Evolutionary conservation across 2,329 filamentous ascomycete genomes (phyloP).

Genomic region (Colletotrichum eleusines): DNA sequence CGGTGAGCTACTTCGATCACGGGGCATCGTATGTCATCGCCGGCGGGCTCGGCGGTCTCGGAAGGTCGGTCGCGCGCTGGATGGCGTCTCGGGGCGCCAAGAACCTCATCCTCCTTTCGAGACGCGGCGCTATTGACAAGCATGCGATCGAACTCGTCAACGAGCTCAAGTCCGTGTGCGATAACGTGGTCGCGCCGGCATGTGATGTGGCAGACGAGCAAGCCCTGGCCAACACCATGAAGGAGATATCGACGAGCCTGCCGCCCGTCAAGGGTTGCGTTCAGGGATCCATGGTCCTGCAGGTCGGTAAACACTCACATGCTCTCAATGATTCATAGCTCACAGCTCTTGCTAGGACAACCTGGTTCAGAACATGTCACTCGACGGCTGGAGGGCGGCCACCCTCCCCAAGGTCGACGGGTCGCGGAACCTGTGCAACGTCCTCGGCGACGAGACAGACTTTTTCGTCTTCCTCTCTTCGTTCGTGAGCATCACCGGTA

Average conservation of each 20-base stretch:
- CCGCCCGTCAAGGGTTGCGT: slow-evolving; percentile 39
- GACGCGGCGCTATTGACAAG: slow-evolving; percentile 45
- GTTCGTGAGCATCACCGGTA: slow-evolving; percentile 45
- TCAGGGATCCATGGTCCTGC: slow-evolving; percentile 44
- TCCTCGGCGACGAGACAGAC: slow-evolving; percentile 49
- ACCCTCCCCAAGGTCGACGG: slow-evolving; percentile 52
- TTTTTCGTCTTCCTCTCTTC: slow-evolving; percentile 54
- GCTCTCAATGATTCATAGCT: not conserved
- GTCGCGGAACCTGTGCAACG: slow-evolving; percentile 47
- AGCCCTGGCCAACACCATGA: slow-evolving; percentile 13
- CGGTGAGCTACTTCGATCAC: slow-evolving; percentile 24
- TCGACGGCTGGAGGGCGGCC: slow-evolving; percentile 40
- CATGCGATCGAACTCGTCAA: slow-evolving; percentile 42
- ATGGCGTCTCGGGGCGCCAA: slow-evolving; percentile 47
- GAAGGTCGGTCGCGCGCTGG: slow-evolving; percentile 44
- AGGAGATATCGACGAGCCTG: slow-evolving; percentile 9
- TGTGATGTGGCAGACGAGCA: slow-evolving; percentile 42
- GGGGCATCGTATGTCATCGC: slow-evolving; percentile 36
- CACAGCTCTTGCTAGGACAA: slow-evolving; percentile 34
- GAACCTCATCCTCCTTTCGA: slow-evolving; percentile 48
- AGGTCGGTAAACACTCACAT: slow-evolving; percentile 28
- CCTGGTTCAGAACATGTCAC: slow-evolving; percentile 38
- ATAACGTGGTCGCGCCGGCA: slow-evolving; percentile 31
- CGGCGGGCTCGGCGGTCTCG: slow-evolving; percentile 46
- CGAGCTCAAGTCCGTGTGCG: slow-evolving; percentile 32